phyloP scores from a whole-genome alignment of 192 early-diverging fungal genomes.

The Mortierella alpina region DNA sequence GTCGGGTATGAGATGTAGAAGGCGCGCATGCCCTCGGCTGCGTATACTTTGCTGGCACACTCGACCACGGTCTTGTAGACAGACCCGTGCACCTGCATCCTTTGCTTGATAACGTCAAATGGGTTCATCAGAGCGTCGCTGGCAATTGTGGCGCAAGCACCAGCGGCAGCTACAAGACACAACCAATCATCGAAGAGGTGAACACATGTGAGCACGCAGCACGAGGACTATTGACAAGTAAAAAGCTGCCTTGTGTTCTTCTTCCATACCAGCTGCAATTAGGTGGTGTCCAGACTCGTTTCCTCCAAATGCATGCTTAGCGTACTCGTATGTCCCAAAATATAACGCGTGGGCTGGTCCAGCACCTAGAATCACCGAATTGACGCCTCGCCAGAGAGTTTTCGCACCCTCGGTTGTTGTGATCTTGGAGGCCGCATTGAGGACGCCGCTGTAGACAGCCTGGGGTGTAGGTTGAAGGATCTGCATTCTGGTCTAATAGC shows the following conservation, averaged over 20 bases:
- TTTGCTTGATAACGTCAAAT: constrained; percentile 97
- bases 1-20: constrained; percentile 97
- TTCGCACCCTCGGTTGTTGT: constrained; percentile 79
- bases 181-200: background rate
- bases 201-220: constrained; percentile 27
- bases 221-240: background rate
- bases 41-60: constrained; percentile 75
- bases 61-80: constrained; percentile 75
- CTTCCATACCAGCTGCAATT: constrained; percentile 65
- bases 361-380: constrained; percentile 90
- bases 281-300: constrained; percentile 65
- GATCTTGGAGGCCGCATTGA: constrained; percentile 76
- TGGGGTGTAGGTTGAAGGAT: constrained; percentile 76
- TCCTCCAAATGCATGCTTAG: constrained; percentile 80
- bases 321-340: constrained; percentile 94
- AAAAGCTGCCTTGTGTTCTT: background rate
- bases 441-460: constrained; percentile 76
- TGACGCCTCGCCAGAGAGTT: constrained; percentile 94
- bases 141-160: constrained; percentile 87
- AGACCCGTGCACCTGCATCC: constrained; percentile 90
- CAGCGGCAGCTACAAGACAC: constrained; percentile 72
- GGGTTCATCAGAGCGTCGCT: constrained; percentile 96
- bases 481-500: constrained; percentile 91
- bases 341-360: constrained; percentile 97
- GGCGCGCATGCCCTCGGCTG: constrained; percentile 81